phyloP scores from a whole-genome alignment of 805 yeast genomes.

The Ogataea nitratoaversa region DNA sequence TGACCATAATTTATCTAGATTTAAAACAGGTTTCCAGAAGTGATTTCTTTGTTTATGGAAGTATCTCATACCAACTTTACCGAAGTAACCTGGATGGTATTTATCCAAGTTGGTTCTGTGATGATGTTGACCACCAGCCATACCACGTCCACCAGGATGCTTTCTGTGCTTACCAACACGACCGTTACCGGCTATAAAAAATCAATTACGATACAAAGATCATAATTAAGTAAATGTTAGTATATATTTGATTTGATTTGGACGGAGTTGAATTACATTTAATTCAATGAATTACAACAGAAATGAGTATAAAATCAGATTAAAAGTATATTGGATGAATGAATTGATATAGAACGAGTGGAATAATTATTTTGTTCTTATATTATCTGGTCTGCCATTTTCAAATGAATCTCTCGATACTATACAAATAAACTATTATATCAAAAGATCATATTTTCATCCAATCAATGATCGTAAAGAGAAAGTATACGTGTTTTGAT shows the following conservation, averaged over 20 bases:
- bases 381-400: no score
- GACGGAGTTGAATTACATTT: not conserved
- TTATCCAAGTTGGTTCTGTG: constrained; percentile 99
- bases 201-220: not conserved
- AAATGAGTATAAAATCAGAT: no score
- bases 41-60: constrained; percentile 94
- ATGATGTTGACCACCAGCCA: constrained; percentile 99
- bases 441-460: no score
- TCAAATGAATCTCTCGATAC: no score
- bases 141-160: constrained; percentile 99
- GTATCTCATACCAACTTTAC: constrained; percentile 99
- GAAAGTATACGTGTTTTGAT: no score
- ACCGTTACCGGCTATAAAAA: constrained; percentile 93
- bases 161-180: constrained; percentile 99
- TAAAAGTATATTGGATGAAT: no score
- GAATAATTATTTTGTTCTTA: no score
- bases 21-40: constrained; percentile 97
- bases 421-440: no score
- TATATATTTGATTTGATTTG: not conserved
- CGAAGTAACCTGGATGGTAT: constrained; percentile 99
- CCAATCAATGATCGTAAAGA: no score
- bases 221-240: not conserved
- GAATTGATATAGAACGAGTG: no score
- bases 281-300: no score
- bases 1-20: constrained; percentile 98